phyloP scores from a whole-genome alignment of 495 filamentous ascomycete genomes.

The Ramalina peruviana region DNA sequence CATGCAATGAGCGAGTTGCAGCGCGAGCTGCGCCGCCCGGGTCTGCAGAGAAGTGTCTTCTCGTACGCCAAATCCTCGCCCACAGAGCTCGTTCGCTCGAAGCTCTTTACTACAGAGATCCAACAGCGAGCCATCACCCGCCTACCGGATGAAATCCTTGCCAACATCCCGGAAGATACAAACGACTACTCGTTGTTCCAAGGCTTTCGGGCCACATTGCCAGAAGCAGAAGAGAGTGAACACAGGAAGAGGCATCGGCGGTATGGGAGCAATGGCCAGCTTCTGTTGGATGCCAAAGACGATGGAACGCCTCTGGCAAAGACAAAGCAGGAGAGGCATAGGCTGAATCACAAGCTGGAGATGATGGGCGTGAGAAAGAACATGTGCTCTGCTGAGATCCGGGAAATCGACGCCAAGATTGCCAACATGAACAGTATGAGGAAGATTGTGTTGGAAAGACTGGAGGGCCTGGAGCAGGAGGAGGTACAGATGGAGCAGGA shows the following conservation, averaged over 20 bases:
- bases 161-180: constrained; percentile 70
- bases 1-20: constrained; percentile 81
- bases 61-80: constrained; percentile 77
- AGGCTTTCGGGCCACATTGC: constrained; percentile 84
- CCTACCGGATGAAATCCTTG: constrained; percentile 79
- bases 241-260: constrained; percentile 52
- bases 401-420: constrained; percentile 94
- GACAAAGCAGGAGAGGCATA: constrained; percentile 62
- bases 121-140: constrained; percentile 84
- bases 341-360: constrained; percentile 68
- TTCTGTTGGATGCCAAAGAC: constrained; percentile 43
- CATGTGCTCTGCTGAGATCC: constrained; percentile 92
- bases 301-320: constrained; percentile 50
- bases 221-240: constrained; percentile 50
- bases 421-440: constrained; percentile 88
- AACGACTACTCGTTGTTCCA: constrained; percentile 89
- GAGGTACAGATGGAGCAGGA: constrained; percentile 84
- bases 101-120: constrained; percentile 82
- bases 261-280: constrained; percentile 54
- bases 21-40: constrained; percentile 69
- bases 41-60: constrained; percentile 77
- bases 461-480: constrained; percentile 84
- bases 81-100: constrained; percentile 83
- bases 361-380: constrained; percentile 90
- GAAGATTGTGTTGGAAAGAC: constrained; percentile 76